Evolutionary conservation across 1,284 basidiomycete genomes (phyloP).

Genomic region (Apiotrichum porosum): DNA sequence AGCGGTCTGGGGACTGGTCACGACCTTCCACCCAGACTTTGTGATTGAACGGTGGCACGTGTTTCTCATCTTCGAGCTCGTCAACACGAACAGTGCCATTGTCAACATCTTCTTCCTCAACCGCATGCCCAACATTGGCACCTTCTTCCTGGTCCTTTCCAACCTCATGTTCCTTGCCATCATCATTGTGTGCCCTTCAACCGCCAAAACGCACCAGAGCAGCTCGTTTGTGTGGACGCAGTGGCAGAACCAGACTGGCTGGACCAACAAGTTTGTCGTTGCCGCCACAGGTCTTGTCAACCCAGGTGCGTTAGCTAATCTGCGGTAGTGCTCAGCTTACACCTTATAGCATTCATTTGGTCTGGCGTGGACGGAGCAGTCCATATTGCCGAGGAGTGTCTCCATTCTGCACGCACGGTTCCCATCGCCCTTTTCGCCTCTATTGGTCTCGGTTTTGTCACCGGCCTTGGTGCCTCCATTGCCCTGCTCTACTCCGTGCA

Average conservation of each 20-base stretch:
- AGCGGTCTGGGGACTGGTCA: constrained; percentile 15
- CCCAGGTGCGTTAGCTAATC: constrained; percentile 3
- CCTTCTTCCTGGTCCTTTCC: constrained; percentile 13
- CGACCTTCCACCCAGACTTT: constrained; percentile 15
- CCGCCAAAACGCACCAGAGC: constrained; percentile 8
- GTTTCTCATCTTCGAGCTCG: constrained; percentile 15
- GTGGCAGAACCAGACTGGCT: constrained; percentile 9
- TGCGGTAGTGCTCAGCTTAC: background rate
- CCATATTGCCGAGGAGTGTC: constrained; percentile 16
- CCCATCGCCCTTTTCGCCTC: constrained; percentile 9
- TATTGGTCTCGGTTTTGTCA: constrained; percentile 10
- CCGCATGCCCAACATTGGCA: constrained; percentile 11
- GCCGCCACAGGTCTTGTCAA: constrained; percentile 15
- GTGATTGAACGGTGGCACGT: constrained; percentile 20
- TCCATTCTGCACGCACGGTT: constrained; percentile 6
- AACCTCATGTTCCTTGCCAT: constrained; percentile 10
- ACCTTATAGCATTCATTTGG: constrained; percentile 7
- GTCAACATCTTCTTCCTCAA: constrained; percentile 15
- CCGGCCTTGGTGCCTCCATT: constrained; percentile 6
- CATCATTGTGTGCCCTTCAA: constrained; percentile 17
- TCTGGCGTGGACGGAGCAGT: constrained; percentile 12
- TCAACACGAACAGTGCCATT: constrained; percentile 14
- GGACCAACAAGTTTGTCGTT: constrained; percentile 15
- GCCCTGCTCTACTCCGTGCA: constrained; percentile 14
- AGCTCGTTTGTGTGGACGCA: constrained; percentile 5